Evolutionary conservation across 495 filamentous ascomycete species (phyloP).

Genomic region (Penicillium crystallinum): DNA sequence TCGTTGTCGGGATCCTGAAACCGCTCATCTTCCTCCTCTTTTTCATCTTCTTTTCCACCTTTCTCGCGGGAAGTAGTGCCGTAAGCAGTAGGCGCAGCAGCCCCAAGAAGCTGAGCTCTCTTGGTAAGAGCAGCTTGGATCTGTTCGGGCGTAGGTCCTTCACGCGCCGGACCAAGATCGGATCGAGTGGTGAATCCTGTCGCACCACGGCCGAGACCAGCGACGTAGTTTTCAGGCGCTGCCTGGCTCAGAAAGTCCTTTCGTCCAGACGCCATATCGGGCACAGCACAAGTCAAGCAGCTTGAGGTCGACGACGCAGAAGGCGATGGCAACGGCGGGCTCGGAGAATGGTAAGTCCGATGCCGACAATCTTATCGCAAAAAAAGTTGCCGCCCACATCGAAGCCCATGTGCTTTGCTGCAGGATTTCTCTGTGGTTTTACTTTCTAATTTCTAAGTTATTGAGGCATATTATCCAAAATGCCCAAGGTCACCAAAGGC

Average conservation of each 20-base stretch:
- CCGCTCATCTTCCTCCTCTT: constrained; percentile 76
- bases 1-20: constrained; percentile 98
- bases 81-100: constrained; percentile 73
- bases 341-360: constrained; percentile 27
- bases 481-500: constrained; percentile 39
- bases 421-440: neutral
- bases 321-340: constrained; percentile 2
- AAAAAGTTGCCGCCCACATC: constrained; percentile 25
- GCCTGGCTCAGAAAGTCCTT: constrained; percentile 89
- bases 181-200: constrained; percentile 98
- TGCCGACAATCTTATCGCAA: constrained; percentile 41
- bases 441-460: neutral
- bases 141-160: constrained; percentile 95
- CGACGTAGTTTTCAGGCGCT: constrained; percentile 97
- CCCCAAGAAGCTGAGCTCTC: constrained; percentile 77
- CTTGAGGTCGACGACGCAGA: constrained; percentile 4
- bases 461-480: constrained; percentile 2
- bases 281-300: constrained; percentile 1
- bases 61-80: constrained; percentile 67
- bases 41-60: constrained; percentile 51
- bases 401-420: neutral
- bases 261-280: constrained; percentile 63
- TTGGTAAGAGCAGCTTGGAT: constrained; percentile 96
- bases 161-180: constrained; percentile 91
- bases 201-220: constrained; percentile 93